Conservation (phyloP, 495 filamentous ascomycete genomes). For the Polyplosphaeria fusca region DNA sequence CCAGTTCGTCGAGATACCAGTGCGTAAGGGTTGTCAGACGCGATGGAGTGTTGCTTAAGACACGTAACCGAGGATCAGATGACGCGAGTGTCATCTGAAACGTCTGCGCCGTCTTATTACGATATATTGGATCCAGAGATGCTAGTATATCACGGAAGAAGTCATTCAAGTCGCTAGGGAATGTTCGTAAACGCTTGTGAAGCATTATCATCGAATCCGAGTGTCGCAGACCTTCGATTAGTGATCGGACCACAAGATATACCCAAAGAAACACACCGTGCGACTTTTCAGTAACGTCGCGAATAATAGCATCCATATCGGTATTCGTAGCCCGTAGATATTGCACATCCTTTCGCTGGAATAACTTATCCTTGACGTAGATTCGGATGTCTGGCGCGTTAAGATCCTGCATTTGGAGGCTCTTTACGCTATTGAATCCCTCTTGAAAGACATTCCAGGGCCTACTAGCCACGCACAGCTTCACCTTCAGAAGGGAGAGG, state of each 20-base stretch:
- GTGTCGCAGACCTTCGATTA: conserved; percentile 24
- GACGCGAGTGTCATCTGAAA: conserved; percentile 17
- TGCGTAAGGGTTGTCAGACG: not conserved
- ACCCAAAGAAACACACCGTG: conserved; percentile 40
- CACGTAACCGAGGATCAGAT: no score
- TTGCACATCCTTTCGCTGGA: not conserved
- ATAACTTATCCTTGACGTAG: conserved; percentile 7
- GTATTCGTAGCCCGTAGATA: not conserved
- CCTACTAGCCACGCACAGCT: not conserved
- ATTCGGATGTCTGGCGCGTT: not conserved
- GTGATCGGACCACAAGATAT: conserved; percentile 33
- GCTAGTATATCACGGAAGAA: conserved; percentile 20
- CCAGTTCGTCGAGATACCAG: conserved; percentile 14
- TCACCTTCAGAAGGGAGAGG: not conserved
- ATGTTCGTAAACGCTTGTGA: conserved; percentile 7
- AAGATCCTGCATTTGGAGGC: not conserved
- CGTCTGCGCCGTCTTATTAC: not conserved
- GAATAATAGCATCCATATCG: conserved; percentile 6
- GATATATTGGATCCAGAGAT: conserved; percentile 14
- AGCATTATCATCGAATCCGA: conserved; percentile 19
- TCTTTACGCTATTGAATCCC: not conserved
- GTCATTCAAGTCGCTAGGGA: conserved; percentile 25
- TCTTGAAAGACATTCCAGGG: not conserved
- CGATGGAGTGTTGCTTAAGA: not conserved
- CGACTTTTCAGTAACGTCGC: conserved; percentile 26